Conservation (phyloP, 140 eudicot species). For the Flaveria floridana region DNA sequence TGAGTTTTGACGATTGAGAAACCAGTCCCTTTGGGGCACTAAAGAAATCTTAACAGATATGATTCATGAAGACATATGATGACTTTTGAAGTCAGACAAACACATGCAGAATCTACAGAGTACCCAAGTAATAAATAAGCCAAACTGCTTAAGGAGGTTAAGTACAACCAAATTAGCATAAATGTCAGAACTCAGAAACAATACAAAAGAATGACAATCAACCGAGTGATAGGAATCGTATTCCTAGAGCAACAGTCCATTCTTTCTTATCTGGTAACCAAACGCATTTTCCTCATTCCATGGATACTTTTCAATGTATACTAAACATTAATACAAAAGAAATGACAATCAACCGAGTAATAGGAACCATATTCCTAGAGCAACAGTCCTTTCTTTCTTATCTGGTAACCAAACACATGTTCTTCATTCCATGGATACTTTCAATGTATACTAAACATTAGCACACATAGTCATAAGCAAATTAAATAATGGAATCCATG, state of each 20-base stretch:
- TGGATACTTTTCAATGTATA: neutral
- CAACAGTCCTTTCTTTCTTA: neutral
- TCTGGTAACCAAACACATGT: neutral
- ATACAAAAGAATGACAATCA: neutral
- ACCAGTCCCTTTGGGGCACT: neutral
- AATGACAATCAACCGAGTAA: neutral
- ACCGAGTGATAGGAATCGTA: neutral
- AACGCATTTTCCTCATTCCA: neutral
- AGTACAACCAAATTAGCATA: conserved; percentile 1
- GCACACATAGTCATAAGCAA: neutral
- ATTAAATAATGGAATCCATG: neutral
- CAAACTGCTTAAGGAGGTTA: conserved; percentile 4
- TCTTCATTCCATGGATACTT: neutral
- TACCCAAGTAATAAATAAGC: neutral
- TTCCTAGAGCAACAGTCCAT: neutral
- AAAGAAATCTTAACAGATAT: neutral
- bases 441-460: neutral
- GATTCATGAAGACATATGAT: neutral
- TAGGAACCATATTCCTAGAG: neutral
- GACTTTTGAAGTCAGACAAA: neutral
- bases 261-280: neutral
- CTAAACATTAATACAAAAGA: neutral
- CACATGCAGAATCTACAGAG: neutral
- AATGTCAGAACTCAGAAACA: conserved; percentile 5
- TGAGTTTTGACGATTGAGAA: neutral